Evolutionary conservation across 2,329 filamentous ascomycete genomes (phyloP), one percentile per base, ranked within the genome.

Genomic region (Coniosporium tulheliwenetii): DNA sequence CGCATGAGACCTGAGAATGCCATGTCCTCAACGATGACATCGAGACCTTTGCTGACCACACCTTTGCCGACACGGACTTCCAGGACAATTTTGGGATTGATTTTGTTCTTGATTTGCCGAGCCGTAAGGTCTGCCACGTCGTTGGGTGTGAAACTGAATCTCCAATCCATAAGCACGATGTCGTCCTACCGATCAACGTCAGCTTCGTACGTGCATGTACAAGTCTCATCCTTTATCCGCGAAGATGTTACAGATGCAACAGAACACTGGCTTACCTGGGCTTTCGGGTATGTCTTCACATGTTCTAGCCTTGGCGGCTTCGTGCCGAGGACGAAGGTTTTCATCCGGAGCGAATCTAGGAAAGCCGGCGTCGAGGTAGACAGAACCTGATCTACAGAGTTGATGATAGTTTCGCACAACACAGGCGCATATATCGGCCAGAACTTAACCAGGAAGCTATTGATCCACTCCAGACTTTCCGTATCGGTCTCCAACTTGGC

Each of bases 371-470:
- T 96, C 2, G 87, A 79, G 0, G 84, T 87, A 55, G 87, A 95
- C 42, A 98, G 69, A 39, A 98, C 86, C 65, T 96, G 91, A 54
- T 98, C 91, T 38, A 96, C 91, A 0, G 87, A 86, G 58, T 79
- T 85, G 62, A 96, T 83, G 52, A 98, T 82, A 15, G 85, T 93
- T 50, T 91, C 78, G 45, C 86, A 89, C 10, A 98, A 74, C 8
- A 96, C 85, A 1, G 91, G 91, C 41, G 91, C 85, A 58, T 94
- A 96, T 54, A 98, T 98, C 46, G 91, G 91, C 91, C 91, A 98
- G 66, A 98, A 98, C 60, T 98, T 98, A 64, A 93, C 78, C 52
- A 98, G 60, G 65, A 98, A 98, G 51, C 85, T 93, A 69, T 98
- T 98, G 61, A 98, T 96, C 91, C 91, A 98, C 61, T 98, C 91